phyloP scores from a whole-genome alignment of 208 protist species.

The Trypanosoma caninum region DNA sequence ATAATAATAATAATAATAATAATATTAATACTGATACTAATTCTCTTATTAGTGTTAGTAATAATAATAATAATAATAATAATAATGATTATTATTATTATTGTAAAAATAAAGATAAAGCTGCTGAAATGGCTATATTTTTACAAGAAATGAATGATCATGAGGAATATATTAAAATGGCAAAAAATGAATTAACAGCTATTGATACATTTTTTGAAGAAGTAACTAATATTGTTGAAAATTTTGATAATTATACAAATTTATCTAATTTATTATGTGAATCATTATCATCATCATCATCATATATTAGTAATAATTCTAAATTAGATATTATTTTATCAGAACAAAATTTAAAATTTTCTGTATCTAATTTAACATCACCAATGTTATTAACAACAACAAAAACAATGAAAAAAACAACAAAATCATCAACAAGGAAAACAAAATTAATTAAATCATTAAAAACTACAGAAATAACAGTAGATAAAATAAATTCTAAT shows the following conservation, averaged over 20 bases:
- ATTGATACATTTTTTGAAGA: conserved; percentile 28
- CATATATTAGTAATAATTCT: too few relatives aligned
- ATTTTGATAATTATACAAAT: too few relatives aligned
- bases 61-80: background rate
- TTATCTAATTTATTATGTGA: too few relatives aligned
- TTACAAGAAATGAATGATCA: conserved; percentile 29
- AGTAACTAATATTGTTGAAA: conserved; percentile 1
- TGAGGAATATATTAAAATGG: conserved; percentile 33
- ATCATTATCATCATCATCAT: too few relatives aligned
- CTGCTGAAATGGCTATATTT: conserved; percentile 6
- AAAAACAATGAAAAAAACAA: background rate
- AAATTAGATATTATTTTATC: too few relatives aligned
- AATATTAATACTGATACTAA: too few relatives aligned
- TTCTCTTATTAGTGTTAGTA: background rate
- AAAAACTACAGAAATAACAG: too few relatives aligned
- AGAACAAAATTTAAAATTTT: too few relatives aligned
- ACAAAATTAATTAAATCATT: background rate
- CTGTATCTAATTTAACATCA: too few relatives aligned
- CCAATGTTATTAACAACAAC: too few relatives aligned
- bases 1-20: too few relatives aligned
- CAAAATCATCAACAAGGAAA: background rate
- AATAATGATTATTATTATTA: conserved; percentile 1
- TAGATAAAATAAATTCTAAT: too few relatives aligned
- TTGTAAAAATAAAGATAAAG: background rate
- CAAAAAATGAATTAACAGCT: conserved; percentile 33